phyloP scores from a whole-genome alignment of 192 early-diverging fungal genomes.

The Entomortierella beljakovae region DNA sequence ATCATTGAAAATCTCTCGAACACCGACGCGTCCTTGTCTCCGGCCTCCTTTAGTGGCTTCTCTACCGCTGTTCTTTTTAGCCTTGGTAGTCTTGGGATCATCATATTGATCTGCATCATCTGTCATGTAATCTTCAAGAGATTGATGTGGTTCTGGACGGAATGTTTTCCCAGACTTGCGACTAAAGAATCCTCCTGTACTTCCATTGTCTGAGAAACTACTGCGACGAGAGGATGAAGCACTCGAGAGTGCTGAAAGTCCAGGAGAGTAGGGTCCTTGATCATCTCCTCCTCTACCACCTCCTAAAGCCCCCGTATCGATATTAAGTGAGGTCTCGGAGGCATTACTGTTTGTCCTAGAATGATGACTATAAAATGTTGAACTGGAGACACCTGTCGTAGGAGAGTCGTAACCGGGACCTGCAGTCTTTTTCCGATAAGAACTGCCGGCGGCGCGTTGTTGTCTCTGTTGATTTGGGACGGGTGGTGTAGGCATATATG shows the following conservation, averaged over 20 bases:
- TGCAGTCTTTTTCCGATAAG: constrained; percentile 1
- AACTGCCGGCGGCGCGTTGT: constrained; percentile 10
- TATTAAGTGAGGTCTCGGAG: constrained; percentile 46
- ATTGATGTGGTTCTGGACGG: constrained; percentile 40
- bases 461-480: constrained; percentile 25
- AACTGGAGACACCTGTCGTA: constrained; percentile 17
- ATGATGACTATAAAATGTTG: constrained; percentile 26
- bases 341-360: constrained; percentile 42
- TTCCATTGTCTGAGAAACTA: constrained; percentile 33
- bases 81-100: constrained; percentile 4
- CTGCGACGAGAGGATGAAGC: constrained; percentile 32
- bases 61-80: not conserved
- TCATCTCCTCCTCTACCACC: not conserved
- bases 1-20: constrained; percentile 39
- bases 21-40: not conserved
- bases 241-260: constrained; percentile 15
- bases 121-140: constrained; percentile 24
- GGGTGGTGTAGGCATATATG: constrained; percentile 20
- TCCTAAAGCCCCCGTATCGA: constrained; percentile 18
- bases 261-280: constrained; percentile 19
- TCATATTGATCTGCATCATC: constrained; percentile 11
- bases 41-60: not conserved
- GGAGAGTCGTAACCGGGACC: constrained; percentile 29
- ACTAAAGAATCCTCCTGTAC: constrained; percentile 29
- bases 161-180: constrained; percentile 33